A percentile compares a stretch with the other conserved stretches of the same genome.
These are phyloP conservation scores for Diutina neorugosa DNA, from an alignment of 1,139 yeast genomes.

Conservation along the genomic window DNA sequence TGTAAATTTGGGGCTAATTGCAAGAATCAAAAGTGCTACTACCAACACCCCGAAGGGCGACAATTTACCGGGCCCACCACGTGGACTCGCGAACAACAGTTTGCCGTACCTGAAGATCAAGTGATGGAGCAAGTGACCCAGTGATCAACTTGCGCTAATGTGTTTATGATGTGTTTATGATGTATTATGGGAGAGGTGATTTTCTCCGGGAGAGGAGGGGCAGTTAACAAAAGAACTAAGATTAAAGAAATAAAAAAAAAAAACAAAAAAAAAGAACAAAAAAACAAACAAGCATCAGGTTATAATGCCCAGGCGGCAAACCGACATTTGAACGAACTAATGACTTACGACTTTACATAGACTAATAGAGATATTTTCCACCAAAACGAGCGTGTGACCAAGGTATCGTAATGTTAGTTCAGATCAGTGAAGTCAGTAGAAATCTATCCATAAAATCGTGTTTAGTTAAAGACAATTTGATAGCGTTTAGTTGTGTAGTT, in stretches of 20 bases:
- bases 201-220: not conserved
- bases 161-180: conserved; percentile 7
- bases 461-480: no score
- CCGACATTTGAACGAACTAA: not conserved
- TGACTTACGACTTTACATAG: not conserved
- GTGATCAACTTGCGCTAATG: conserved; percentile 10
- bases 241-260: conserved; percentile 11
- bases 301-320: not conserved
- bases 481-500: no score
- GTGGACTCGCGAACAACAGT: conserved; percentile 28
- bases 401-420: no score
- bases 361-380: not conserved
- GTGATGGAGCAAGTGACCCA: conserved; percentile 61
- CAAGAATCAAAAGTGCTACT: conserved; percentile 56
- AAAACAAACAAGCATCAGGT: not conserved
- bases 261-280: conserved; percentile 7
- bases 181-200: conserved; percentile 6
- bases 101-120: conserved; percentile 71
- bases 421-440: no score
- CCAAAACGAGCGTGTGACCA: no score
- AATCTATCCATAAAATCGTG: no score
- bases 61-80: conserved; percentile 14
- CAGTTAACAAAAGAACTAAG: not conserved
- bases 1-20: conserved; percentile 76
- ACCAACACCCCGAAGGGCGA: conserved; percentile 71